Conservation (phyloP, 2,329 filamentous ascomycete species). For the Beauveria sp. region DNA sequence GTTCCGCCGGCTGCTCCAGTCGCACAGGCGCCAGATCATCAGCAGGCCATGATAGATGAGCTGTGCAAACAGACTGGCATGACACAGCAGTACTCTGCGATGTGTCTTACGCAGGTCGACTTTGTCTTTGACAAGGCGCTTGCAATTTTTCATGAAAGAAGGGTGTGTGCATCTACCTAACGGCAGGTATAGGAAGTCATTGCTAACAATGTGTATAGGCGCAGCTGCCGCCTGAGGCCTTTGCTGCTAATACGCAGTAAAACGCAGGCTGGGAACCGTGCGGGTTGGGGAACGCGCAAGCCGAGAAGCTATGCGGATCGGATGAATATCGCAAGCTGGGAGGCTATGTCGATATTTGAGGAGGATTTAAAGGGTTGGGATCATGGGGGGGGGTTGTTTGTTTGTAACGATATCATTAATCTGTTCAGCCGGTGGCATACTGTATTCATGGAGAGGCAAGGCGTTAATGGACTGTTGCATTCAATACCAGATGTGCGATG, state of each 20-base stretch:
- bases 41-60: slow-evolving; percentile 65
- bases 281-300: too few relatives aligned
- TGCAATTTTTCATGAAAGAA: slow-evolving; percentile 66
- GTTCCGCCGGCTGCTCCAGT: slow-evolving; percentile 16
- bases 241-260: slow-evolving; percentile 19
- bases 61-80: slow-evolving; percentile 73
- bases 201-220: slow-evolving; percentile 24
- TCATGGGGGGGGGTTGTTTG: not conserved
- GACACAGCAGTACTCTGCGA: slow-evolving; percentile 67
- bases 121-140: slow-evolving; percentile 77
- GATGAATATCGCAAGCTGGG: not conserved
- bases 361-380: not conserved
- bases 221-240: slow-evolving; percentile 42
- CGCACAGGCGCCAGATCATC: slow-evolving; percentile 33
- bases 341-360: not conserved
- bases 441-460: slow-evolving; percentile 7
- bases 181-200: not conserved
- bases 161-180: slow-evolving; percentile 40
- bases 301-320: not conserved
- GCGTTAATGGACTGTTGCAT: slow-evolving; percentile 6
- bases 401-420: not conserved
- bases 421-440: slow-evolving; percentile 4
- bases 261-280: not conserved
- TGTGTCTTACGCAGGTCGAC: slow-evolving; percentile 70
- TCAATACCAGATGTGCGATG: not conserved